Conservation (phyloP, 768 basidiomycete species). For the Botryobasidium botryosum region DNA sequence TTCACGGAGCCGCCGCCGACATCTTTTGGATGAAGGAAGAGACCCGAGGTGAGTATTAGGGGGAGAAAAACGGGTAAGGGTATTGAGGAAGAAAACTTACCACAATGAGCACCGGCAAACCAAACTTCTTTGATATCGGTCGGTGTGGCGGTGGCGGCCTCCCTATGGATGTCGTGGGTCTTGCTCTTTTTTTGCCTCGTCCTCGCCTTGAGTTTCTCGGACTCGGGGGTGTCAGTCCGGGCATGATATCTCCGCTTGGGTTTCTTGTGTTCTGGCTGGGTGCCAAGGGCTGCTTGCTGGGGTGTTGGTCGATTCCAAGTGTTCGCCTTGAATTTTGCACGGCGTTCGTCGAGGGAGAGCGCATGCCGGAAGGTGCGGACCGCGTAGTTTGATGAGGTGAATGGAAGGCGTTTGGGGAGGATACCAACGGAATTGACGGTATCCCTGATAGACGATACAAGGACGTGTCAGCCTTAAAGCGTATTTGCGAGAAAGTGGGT, state of each 20-base stretch:
- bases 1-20: slow-evolving; percentile 49
- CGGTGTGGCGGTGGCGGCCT: too few species aligned
- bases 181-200: too few species aligned
- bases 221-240: too few species aligned
- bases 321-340: slow-evolving; percentile 46
- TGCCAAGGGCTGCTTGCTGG: too few species aligned
- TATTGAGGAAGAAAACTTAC: slow-evolving; percentile 29
- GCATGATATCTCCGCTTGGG: too few species aligned
- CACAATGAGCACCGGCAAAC: slow-evolving; percentile 21
- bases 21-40: slow-evolving; percentile 25
- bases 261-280: too few species aligned
- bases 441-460: too few species aligned
- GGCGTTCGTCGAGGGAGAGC: slow-evolving; percentile 29
- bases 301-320: slow-evolving; percentile 42
- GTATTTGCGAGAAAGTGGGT: slow-evolving; percentile 15
- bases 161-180: too few species aligned
- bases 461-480: too few species aligned
- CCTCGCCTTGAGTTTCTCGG: too few species aligned
- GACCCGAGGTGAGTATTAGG: neutral
- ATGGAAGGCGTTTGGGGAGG: slow-evolving; percentile 14
- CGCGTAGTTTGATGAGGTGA: slow-evolving; percentile 11
- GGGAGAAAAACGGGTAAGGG: neutral
- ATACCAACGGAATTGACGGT: slow-evolving; percentile 16
- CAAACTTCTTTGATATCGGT: slow-evolving; percentile 20
- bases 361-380: slow-evolving; percentile 14